Conservation (phyloP, 192 early-diverging fungal genomes). For the Helicostylum pulchrum region DNA sequence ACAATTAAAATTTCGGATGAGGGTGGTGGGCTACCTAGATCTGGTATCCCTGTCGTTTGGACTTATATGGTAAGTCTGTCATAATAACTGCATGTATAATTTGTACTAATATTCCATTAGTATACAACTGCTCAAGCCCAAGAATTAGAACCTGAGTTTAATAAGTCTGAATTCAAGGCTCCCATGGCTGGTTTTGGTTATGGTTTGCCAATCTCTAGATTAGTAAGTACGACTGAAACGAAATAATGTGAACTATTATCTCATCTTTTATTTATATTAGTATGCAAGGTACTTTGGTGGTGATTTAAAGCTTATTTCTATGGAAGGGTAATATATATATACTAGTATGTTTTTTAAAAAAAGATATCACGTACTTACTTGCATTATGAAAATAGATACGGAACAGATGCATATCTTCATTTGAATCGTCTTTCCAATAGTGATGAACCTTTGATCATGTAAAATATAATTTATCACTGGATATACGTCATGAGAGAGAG, state of each 20-base stretch:
- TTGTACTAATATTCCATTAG: conserved; percentile 9
- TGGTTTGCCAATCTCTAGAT: conserved; percentile 81
- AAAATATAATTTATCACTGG: conserved; percentile 1
- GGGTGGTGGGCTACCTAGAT: conserved; percentile 88
- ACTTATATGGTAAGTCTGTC: conserved; percentile 71
- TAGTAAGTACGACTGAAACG: conserved; percentile 32
- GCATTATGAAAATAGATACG: conserved; percentile 46
- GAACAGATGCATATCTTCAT: conserved; percentile 96
- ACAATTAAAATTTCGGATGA: conserved; percentile 96
- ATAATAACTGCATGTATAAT: not conserved
- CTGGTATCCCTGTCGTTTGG: conserved; percentile 88
- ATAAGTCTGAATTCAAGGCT: conserved; percentile 74
- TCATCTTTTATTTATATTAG: conserved; percentile 18
- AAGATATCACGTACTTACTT: not conserved
- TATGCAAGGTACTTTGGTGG: conserved; percentile 98
- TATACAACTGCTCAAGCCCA: conserved; percentile 76
- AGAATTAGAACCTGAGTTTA: conserved; percentile 65
- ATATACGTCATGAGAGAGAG: no score
- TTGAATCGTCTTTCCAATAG: conserved; percentile 85
- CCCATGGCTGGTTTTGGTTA: conserved; percentile 90
- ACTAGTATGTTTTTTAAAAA: no score
- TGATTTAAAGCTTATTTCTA: conserved; percentile 87
- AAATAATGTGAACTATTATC: not conserved
- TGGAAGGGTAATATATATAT: conserved; percentile 69
- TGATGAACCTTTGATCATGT: conserved; percentile 78